Conservation (phyloP, 2,329 filamentous ascomycete genomes). For the Emydomyces testavorans region DNA sequence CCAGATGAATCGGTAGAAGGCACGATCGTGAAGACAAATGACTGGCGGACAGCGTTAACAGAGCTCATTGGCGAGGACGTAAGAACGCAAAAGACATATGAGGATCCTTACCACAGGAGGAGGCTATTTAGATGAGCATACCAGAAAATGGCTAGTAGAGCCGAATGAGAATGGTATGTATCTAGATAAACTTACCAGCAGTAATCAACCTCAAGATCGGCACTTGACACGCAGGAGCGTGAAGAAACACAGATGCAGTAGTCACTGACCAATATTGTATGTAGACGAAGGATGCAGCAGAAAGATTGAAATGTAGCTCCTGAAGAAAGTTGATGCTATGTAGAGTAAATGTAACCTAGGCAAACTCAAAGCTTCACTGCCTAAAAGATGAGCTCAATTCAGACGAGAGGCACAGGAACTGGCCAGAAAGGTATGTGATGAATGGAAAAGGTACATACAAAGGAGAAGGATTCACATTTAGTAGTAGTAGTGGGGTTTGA, state of each 20-base stretch:
- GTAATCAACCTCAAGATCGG: not conserved
- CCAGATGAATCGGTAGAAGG: not conserved
- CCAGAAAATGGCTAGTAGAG: not conserved
- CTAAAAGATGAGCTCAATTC: not conserved
- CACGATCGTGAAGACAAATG: not conserved
- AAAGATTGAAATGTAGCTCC: not conserved
- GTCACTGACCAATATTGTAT: too few relatives aligned
- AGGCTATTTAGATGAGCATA: not conserved
- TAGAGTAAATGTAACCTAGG: conserved; percentile 6
- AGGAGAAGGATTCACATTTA: not conserved
- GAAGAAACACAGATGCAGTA: not conserved
- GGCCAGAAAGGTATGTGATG: not conserved
- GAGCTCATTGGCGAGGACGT: not conserved
- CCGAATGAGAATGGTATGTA: not conserved
- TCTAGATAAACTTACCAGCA: not conserved
- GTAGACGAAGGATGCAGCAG: not conserved
- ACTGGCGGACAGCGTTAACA: not conserved
- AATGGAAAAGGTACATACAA: not conserved
- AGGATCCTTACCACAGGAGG: not conserved
- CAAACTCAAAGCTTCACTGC: not conserved
- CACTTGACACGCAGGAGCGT: not conserved
- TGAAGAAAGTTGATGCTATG: not conserved
- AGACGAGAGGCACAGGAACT: not conserved
- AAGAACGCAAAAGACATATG: not conserved
- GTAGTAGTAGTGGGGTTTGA: not conserved